Percentiles rank a stretch among this genome's conserved stretches.
These are phyloP conservation scores for Podaxis pistillaris DNA, from an alignment of 768 basidiomycete species.

Conservation along the genomic window DNA sequence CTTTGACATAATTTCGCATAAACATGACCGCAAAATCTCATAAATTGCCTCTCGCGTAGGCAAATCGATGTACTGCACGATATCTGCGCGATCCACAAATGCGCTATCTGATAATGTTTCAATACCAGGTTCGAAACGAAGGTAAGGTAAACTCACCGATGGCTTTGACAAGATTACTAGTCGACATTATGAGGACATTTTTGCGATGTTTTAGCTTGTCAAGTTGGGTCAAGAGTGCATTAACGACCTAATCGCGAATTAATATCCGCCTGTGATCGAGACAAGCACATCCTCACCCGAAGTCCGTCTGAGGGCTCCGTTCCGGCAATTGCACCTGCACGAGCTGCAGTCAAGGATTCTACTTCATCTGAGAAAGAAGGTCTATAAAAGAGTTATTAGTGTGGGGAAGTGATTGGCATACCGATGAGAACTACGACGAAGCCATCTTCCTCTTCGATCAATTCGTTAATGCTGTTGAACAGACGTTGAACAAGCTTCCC, in stretches of 20 bases:
- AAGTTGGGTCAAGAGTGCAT: slow-evolving; percentile 93
- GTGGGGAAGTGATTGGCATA: slow-evolving; percentile 21
- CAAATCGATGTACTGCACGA: slow-evolving; percentile 90
- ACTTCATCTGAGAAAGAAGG: slow-evolving; percentile 72
- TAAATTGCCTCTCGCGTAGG: slow-evolving; percentile 92
- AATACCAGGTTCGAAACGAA: background rate
- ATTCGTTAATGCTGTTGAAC: slow-evolving; percentile 84
- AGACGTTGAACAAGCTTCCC: slow-evolving; percentile 96
- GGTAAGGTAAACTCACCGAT: slow-evolving; percentile 59
- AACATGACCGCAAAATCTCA: slow-evolving; percentile 82
- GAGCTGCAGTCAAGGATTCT: slow-evolving; percentile 90
- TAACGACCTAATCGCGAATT: slow-evolving; percentile 71
- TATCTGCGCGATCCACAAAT: slow-evolving; percentile 96
- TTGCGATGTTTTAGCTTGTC: slow-evolving; percentile 92
- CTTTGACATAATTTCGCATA: slow-evolving; percentile 75
- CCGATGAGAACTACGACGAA: slow-evolving; percentile 96
- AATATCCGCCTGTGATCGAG: slow-evolving; percentile 18
- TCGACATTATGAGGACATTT: slow-evolving; percentile 95
- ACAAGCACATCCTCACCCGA: slow-evolving; percentile 46
- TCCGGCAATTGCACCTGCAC: slow-evolving; percentile 92
- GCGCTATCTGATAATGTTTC: slow-evolving; percentile 67
- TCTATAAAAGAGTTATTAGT: slow-evolving; percentile 5
- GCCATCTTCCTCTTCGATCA: slow-evolving; percentile 87
- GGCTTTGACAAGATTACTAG: slow-evolving; percentile 91
- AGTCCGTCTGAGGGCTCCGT: slow-evolving; percentile 96